A percentile compares a stretch with the other conserved stretches of the same genome.
phyloP scores from a whole-genome alignment of 768 basidiomycete species.

The Boletus sp. region DNA sequence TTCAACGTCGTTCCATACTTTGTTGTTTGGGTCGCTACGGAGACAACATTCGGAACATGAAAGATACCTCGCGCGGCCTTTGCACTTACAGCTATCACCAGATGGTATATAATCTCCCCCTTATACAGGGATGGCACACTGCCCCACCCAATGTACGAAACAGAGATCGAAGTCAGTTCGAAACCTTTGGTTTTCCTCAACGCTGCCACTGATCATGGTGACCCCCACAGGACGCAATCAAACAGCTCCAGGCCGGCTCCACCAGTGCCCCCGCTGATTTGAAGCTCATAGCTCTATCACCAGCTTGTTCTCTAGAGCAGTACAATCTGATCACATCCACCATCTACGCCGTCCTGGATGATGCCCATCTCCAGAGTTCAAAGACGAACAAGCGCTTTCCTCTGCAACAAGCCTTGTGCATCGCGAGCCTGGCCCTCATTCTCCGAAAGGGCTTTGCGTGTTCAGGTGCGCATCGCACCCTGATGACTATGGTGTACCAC shows the following conservation, averaged over 20 bases:
- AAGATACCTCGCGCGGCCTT: too few relatives aligned
- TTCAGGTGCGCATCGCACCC: neutral
- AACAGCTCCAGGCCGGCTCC: conserved; percentile 24
- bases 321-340: conserved; percentile 14
- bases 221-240: conserved; percentile 15
- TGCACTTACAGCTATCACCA: too few relatives aligned
- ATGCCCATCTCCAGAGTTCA: conserved; percentile 13
- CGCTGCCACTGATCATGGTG: neutral
- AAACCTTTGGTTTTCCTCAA: neutral
- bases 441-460: neutral
- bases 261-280: conserved; percentile 13
- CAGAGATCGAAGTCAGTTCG: conserved; percentile 16
- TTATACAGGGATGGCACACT: too few relatives aligned
- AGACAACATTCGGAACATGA: too few relatives aligned
- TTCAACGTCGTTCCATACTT: too few relatives aligned
- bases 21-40: too few relatives aligned
- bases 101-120: too few relatives aligned
- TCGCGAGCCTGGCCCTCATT: conserved; percentile 15
- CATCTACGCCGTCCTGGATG: conserved; percentile 21
- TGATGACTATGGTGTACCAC: conserved; percentile 8
- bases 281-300: conserved; percentile 17
- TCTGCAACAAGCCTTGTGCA: conserved; percentile 19
- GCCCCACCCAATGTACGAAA: conserved; percentile 13
- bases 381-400: conserved; percentile 11
- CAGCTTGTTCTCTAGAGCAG: conserved; percentile 18